phyloP scores from a whole-genome alignment of 768 basidiomycete genomes.

The Daedalea quercina region DNA sequence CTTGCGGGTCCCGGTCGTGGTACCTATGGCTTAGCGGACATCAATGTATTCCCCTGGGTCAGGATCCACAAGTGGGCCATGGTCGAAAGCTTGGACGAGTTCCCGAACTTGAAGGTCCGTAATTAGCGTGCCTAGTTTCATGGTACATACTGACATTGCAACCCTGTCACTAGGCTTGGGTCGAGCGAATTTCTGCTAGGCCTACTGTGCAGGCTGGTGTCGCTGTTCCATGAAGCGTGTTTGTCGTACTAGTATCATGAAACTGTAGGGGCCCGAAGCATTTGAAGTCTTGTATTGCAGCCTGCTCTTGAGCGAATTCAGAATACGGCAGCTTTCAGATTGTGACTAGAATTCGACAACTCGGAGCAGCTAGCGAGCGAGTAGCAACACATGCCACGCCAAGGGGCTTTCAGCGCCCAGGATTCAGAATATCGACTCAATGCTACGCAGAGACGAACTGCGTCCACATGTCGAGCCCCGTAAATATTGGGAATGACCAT shows the following conservation, averaged over 20 bases:
- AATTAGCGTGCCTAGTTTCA: not conserved
- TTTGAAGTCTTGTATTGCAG: too few species aligned
- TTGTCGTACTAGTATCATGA: too few species aligned
- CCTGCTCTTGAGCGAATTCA: not conserved
- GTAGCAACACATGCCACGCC: too few species aligned
- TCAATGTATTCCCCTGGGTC: slow-evolving; percentile 67
- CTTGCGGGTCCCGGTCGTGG: slow-evolving; percentile 72
- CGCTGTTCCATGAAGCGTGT: slow-evolving; percentile 7
- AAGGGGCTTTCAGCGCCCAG: not conserved
- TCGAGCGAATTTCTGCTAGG: slow-evolving; percentile 23
- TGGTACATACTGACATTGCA: too few species aligned
- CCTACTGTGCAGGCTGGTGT: slow-evolving; percentile 13
- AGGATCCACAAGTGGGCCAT: slow-evolving; percentile 38
- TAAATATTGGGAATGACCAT: too few species aligned
- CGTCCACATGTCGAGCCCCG: too few species aligned
- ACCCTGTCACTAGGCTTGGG: slow-evolving; percentile 28
- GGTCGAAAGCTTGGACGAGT: slow-evolving; percentile 52
- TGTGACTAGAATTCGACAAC: too few species aligned
- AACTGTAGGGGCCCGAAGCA: too few species aligned
- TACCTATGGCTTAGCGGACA: slow-evolving; percentile 64
- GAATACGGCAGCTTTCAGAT: too few species aligned
- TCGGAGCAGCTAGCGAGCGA: too few species aligned
- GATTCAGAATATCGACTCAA: not conserved
- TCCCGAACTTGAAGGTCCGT: slow-evolving; percentile 53
- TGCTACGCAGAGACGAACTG: too few species aligned